Conservation (phyloP, 768 basidiomycete genomes). For the Leccinum olivaceopallidum region DNA sequence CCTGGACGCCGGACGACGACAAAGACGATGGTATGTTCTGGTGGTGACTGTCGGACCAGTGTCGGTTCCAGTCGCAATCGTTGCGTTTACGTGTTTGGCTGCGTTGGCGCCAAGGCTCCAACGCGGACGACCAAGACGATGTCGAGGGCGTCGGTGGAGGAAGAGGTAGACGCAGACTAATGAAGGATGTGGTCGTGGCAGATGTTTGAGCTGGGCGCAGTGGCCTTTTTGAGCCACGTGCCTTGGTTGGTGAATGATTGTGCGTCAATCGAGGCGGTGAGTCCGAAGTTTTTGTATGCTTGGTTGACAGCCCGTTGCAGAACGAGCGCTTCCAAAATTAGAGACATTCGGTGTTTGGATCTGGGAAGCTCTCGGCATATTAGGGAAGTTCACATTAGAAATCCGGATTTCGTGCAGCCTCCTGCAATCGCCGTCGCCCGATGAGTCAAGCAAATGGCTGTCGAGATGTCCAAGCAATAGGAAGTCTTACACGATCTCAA, state of each 20-base stretch:
- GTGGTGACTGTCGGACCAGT: neutral
- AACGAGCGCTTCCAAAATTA: too few species aligned
- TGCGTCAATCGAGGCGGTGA: neutral
- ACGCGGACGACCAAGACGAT: neutral
- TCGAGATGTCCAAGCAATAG: too few species aligned
- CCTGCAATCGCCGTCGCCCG: too few species aligned
- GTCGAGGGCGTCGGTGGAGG: neutral
- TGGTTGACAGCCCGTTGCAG: too few species aligned
- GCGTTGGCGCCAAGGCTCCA: neutral
- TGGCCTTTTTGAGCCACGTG: conserved; percentile 11
- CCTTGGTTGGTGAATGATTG: neutral
- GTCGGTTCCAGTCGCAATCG: neutral
- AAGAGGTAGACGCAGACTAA: neutral
- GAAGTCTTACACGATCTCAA: too few species aligned
- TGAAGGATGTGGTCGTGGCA: neutral
- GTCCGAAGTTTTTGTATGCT: too few species aligned
- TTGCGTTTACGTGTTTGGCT: neutral
- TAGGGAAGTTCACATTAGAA: too few species aligned
- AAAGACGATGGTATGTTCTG: neutral
- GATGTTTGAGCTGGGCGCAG: conserved; percentile 15
- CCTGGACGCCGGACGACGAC: neutral
- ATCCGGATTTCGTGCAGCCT: too few species aligned
- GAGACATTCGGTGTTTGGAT: too few species aligned
- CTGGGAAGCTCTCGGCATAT: too few species aligned
- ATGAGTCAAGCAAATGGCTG: too few species aligned